A percentile compares a stretch with the other conserved stretches of the same genome.
phyloP scores from a whole-genome alignment of 352 stramenopile species.

The Pythium guiyangense region DNA sequence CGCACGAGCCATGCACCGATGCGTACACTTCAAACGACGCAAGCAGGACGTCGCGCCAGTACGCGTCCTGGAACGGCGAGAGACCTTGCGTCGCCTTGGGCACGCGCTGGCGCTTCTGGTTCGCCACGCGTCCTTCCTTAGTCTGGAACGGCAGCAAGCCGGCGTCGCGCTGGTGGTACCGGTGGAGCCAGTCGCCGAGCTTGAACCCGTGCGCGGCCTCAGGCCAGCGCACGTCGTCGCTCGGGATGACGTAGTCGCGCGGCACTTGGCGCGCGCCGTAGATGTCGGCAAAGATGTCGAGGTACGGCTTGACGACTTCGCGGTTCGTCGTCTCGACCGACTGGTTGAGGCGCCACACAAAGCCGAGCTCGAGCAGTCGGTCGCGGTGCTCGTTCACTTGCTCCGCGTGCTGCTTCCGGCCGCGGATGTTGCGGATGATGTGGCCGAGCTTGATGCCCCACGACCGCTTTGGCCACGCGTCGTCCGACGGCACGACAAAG shows the following conservation, averaged over 20 bases:
- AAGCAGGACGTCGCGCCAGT: slow-evolving; percentile 74
- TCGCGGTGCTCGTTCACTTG: slow-evolving; percentile 73
- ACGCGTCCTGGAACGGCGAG: slow-evolving; percentile 48
- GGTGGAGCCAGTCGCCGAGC: slow-evolving; percentile 84
- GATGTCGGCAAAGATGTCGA: slow-evolving; percentile 77
- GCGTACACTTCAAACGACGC: slow-evolving; percentile 56
- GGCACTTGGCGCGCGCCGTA: slow-evolving; percentile 64
- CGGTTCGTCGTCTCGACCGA: slow-evolving; percentile 40
- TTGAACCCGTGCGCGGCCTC: slow-evolving; percentile 78
- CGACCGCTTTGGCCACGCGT: slow-evolving; percentile 71
- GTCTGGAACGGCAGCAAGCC: slow-evolving; percentile 40
- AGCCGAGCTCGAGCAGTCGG: slow-evolving; percentile 85
- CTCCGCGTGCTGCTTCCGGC: slow-evolving; percentile 83
- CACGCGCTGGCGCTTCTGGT: slow-evolving; percentile 14
- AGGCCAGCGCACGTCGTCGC: slow-evolving; percentile 74
- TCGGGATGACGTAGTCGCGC: slow-evolving; percentile 67
- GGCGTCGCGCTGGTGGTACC: slow-evolving; percentile 37
- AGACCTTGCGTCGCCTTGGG: slow-evolving; percentile 16
- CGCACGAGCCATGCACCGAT: slow-evolving; percentile 38
- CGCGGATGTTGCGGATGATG: slow-evolving; percentile 88
- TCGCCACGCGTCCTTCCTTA: slow-evolving; percentile 16
- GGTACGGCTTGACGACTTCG: slow-evolving; percentile 49
- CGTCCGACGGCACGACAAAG: slow-evolving; percentile 83
- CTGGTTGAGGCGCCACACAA: slow-evolving; percentile 85
- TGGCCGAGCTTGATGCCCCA: slow-evolving; percentile 88